Percentiles rank a stretch among this genome's conserved stretches.
phyloP scores from a whole-genome alignment of 2,329 filamentous ascomycete species.

The Colletotrichum endophyticum region DNA sequence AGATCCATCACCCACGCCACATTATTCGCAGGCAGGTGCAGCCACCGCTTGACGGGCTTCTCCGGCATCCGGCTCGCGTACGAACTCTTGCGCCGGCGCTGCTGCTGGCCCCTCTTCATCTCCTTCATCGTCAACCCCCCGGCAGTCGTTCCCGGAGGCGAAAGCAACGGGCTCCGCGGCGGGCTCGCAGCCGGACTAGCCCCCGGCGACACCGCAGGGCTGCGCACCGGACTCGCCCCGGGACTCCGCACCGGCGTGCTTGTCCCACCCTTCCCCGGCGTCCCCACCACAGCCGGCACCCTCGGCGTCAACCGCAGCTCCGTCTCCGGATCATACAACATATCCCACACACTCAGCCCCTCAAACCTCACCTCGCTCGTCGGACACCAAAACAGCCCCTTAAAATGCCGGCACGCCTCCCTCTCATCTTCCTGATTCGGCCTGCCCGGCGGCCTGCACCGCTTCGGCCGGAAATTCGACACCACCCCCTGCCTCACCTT shows the following conservation, averaged over 20 bases:
- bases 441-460: neutral
- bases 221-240: neutral
- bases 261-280: neutral
- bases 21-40: conserved; percentile 22
- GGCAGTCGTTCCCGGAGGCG: neutral
- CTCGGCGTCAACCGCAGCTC: conserved; percentile 13
- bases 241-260: neutral
- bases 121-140: neutral
- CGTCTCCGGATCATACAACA: conserved; percentile 21
- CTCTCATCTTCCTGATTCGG: conserved; percentile 20
- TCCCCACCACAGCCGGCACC: neutral
- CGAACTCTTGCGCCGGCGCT: conserved; percentile 8
- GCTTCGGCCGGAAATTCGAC: conserved; percentile 4
- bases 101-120: neutral
- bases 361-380: conserved; percentile 19
- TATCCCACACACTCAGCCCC: conserved; percentile 19
- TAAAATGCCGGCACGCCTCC: conserved; percentile 18
- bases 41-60: conserved; percentile 20
- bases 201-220: neutral
- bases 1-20: conserved; percentile 23
- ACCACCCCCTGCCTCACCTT: conserved; percentile 1
- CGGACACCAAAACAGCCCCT: conserved; percentile 20
- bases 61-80: neutral
- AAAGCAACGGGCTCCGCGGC: neutral
- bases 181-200: neutral